A percentile compares a stretch with the other conserved stretches of the same genome.
These are phyloP conservation scores for Microcyclospora pomicola DNA, from an alignment of 2,329 filamentous ascomycete genomes.

Conservation along the genomic window DNA sequence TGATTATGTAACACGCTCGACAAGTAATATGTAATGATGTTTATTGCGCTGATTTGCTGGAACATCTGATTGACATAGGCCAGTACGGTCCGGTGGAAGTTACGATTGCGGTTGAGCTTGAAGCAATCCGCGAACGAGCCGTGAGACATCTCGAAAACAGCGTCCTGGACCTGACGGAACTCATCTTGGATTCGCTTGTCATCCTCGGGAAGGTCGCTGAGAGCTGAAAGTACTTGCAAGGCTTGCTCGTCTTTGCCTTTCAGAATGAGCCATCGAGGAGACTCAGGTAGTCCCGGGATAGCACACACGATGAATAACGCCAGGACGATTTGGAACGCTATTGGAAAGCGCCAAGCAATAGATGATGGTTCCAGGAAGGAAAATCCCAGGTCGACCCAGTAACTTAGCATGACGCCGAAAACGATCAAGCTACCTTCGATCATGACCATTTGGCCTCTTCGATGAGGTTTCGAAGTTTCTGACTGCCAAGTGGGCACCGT, in stretches of 20 bases:
- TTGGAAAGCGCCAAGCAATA: conserved; percentile 42
- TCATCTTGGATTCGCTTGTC: conserved; percentile 33
- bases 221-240: conserved; percentile 31
- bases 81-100: conserved; percentile 21
- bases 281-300: conserved; percentile 41
- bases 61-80: conserved; percentile 24
- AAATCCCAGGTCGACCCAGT: conserved; percentile 38
- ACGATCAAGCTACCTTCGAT: conserved; percentile 40
- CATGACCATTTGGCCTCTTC: conserved; percentile 39
- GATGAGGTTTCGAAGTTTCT: conserved; percentile 38
- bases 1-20: conserved; percentile 38
- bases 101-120: conserved; percentile 19
- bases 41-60: conserved; percentile 17
- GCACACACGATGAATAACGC: conserved; percentile 37
- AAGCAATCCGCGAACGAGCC: conserved; percentile 20
- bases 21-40: conserved; percentile 21
- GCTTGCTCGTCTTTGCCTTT: conserved; percentile 42
- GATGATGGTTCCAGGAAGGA: conserved; percentile 26
- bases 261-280: conserved; percentile 44
- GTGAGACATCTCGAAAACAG: conserved; percentile 31
- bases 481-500: conserved; percentile 40
- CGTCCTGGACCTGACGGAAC: conserved; percentile 40
- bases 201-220: conserved; percentile 34
- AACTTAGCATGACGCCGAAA: conserved; percentile 36
- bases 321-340: conserved; percentile 43